Conservation (phyloP, 352 stramenopile genomes). For the Aphanomyces invadans region DNA sequence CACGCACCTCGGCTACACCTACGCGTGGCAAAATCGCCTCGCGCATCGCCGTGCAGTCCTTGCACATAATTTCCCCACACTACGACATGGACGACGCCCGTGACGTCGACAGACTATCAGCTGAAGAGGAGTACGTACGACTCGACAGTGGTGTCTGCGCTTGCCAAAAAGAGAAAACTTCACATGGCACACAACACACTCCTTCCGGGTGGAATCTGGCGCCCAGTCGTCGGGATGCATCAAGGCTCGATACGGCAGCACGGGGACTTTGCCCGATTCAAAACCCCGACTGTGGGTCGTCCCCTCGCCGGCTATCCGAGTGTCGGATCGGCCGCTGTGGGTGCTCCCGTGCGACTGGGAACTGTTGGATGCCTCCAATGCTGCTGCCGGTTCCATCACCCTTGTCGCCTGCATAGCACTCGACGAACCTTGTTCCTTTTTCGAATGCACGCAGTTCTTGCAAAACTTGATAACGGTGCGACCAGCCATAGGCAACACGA, state of each 20-base stretch:
- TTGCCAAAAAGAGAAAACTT: constrained; percentile 85
- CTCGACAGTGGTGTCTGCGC: constrained; percentile 84
- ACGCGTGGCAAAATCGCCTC: not conserved
- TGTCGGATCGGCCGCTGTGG: not conserved
- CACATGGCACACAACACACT: constrained; percentile 78
- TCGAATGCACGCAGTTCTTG: not conserved
- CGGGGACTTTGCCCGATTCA: no score
- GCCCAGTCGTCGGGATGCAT: constrained; percentile 74
- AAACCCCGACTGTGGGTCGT: no score
- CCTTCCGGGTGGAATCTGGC: constrained; percentile 77
- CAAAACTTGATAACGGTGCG: not conserved
- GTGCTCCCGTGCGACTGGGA: not conserved
- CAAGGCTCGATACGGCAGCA: not conserved
- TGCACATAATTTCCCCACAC: constrained; percentile 81
- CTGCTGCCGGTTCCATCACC: no score
- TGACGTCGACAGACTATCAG: not conserved
- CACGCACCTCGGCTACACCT: not conserved
- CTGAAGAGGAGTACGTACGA: constrained; percentile 45
- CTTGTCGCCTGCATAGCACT: no score
- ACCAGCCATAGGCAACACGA: not conserved
- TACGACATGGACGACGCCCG: constrained; percentile 22
- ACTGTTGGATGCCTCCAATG: no score
- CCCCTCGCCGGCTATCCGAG: not conserved
- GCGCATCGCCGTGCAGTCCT: constrained; percentile 65
- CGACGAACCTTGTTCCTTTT: no score